Evolutionary conservation across 192 early-diverging fungal species (phyloP).

Genomic region (Podila verticillata): DNA sequence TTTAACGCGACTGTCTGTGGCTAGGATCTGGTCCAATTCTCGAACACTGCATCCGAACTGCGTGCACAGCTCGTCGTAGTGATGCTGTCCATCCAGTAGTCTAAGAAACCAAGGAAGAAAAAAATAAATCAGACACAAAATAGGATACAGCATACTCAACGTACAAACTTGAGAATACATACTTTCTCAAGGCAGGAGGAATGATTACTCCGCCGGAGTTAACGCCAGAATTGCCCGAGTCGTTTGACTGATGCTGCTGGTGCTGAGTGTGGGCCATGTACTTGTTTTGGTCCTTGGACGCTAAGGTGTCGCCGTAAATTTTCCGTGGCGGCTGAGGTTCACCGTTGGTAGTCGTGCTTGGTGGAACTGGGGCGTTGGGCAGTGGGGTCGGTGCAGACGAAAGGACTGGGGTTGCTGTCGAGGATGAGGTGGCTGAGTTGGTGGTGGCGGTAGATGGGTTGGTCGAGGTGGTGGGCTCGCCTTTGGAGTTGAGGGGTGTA

Average conservation of each 20-base stretch:
- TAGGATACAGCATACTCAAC: background rate
- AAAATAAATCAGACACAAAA: background rate
- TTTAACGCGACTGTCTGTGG: conserved; percentile 50
- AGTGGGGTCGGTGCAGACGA: background rate
- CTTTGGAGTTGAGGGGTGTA: background rate
- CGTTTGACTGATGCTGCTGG: background rate
- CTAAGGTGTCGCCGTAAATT: conserved; percentile 14
- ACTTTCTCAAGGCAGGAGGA: conserved; percentile 31
- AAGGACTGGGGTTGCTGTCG: background rate
- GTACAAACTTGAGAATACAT: background rate
- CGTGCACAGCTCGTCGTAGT: conserved; percentile 84
- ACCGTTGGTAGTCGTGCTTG: background rate
- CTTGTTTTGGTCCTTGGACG: conserved; percentile 16
- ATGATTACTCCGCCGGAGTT: conserved; percentile 4
- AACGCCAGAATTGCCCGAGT: background rate
- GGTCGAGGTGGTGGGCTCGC: background rate
- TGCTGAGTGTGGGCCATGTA: background rate
- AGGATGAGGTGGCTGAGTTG: background rate
- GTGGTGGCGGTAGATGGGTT: background rate
- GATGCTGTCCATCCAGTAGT: conserved; percentile 70
- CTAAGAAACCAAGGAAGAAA: conserved; percentile 1
- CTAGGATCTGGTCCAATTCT: conserved; percentile 68
- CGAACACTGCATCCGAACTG: conserved; percentile 64
- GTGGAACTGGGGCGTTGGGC: conserved; percentile 1
- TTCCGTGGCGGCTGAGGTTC: conserved; percentile 9